phyloP scores from a whole-genome alignment of 2,329 filamentous ascomycete species.

The Aspergillus novoparasiticus region DNA sequence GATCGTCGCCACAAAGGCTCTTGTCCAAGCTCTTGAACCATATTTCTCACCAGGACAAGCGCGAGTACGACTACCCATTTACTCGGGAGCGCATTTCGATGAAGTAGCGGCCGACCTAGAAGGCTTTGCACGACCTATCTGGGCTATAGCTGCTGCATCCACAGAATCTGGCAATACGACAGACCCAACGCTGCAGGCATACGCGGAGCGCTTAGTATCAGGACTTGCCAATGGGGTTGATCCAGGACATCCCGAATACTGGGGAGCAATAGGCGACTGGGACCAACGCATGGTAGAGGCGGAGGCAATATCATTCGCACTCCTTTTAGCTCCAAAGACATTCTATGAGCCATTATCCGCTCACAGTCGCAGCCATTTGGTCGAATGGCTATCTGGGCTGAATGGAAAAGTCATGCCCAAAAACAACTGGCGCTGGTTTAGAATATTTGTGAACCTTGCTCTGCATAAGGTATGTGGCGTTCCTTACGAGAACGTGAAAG shows the following conservation, averaged over 20 bases:
- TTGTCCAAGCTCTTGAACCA: constrained; percentile 28
- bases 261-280: constrained; percentile 49
- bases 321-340: constrained; percentile 47
- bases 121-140: constrained; percentile 43
- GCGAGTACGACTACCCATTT: constrained; percentile 40
- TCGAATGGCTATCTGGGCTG: constrained; percentile 46
- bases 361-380: constrained; percentile 33
- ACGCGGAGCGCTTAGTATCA: background rate
- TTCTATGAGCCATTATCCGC: constrained; percentile 28
- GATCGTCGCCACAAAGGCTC: constrained; percentile 35
- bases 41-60: constrained; percentile 41
- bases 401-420: constrained; percentile 50
- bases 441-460: constrained; percentile 54
- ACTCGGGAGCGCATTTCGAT: constrained; percentile 48
- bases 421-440: constrained; percentile 59
- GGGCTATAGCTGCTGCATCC: constrained; percentile 12
- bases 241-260: constrained; percentile 45
- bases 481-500: constrained; percentile 34
- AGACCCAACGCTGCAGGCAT: constrained; percentile 20
- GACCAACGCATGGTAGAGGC: constrained; percentile 60
- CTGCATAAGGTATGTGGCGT: constrained; percentile 47
- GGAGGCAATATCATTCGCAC: constrained; percentile 54
- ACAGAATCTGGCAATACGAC: accelerated
- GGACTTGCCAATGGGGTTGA: constrained; percentile 17
- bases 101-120: constrained; percentile 51